Conservation (phyloP, 768 basidiomycete genomes). For the Naganishia friedmannii region DNA sequence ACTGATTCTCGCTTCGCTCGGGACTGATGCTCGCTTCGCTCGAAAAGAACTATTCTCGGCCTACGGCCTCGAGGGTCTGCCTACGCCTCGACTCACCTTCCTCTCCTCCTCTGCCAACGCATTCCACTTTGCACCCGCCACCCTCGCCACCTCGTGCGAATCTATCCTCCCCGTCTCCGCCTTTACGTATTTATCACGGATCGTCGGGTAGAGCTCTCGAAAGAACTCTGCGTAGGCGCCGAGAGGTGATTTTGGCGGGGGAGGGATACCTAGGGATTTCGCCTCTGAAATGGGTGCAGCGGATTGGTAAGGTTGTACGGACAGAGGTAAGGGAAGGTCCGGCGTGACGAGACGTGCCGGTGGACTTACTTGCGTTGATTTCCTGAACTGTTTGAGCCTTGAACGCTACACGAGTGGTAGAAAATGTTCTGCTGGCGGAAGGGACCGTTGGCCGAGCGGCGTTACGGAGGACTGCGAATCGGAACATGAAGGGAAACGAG, state of each 20-base stretch:
- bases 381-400: constrained; percentile 8
- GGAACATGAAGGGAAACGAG: background rate
- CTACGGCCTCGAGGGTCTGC: no score
- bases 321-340: background rate
- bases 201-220: constrained; percentile 25
- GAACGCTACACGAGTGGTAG: background rate
- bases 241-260: constrained; percentile 29
- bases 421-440: constrained; percentile 3
- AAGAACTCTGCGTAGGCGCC: constrained; percentile 32
- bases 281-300: constrained; percentile 5
- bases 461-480: background rate
- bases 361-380: constrained; percentile 7
- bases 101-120: constrained; percentile 26
- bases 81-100: constrained; percentile 17
- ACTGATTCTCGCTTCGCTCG: no score
- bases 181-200: constrained; percentile 10
- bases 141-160: constrained; percentile 24
- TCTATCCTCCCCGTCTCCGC: constrained; percentile 24
- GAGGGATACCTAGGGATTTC: constrained; percentile 15
- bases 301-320: no score
- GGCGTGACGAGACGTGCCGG: no score
- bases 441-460: background rate
- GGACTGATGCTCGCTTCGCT: no score
- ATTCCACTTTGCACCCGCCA: constrained; percentile 26
- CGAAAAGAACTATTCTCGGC: no score